These are phyloP conservation scores for Ascoidea asiatica DNA, from an alignment of 805 yeast species.

Conservation along the genomic window DNA sequence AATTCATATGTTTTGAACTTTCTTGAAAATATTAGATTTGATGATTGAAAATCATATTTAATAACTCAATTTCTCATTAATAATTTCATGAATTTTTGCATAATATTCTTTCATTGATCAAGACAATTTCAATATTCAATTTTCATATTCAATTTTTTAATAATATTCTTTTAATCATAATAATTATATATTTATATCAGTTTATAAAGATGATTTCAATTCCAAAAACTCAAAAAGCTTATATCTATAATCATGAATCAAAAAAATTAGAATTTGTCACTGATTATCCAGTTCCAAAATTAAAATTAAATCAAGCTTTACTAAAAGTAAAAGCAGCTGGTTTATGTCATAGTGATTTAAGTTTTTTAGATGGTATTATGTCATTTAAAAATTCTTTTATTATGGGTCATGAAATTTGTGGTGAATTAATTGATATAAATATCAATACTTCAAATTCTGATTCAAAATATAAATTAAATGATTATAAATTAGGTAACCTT, in stretches of 20 bases:
- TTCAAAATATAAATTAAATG: no score
- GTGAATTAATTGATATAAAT: neutral
- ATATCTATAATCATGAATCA: neutral
- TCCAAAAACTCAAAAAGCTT: neutral
- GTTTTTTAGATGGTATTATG: neutral
- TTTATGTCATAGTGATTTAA: neutral
- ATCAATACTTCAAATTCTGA: neutral
- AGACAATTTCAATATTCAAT: no score
- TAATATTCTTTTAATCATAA: no score
- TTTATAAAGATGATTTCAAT: neutral
- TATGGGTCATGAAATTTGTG: neutral
- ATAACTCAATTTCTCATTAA: no score
- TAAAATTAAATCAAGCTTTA: neutral
- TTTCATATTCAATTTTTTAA: no score
- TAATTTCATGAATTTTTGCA: no score
- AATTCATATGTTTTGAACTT: no score
- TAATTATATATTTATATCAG: no score
- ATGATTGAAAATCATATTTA: no score
- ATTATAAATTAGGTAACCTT: neutral
- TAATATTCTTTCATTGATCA: no score
- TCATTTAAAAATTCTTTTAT: neutral
- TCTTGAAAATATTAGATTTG: no score
- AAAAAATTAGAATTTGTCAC: no score
- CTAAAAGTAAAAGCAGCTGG: neutral
- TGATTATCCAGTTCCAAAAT: neutral